Conservation (phyloP, 2,329 filamentous ascomycete species). For the Aspergillus floridensis region DNA sequence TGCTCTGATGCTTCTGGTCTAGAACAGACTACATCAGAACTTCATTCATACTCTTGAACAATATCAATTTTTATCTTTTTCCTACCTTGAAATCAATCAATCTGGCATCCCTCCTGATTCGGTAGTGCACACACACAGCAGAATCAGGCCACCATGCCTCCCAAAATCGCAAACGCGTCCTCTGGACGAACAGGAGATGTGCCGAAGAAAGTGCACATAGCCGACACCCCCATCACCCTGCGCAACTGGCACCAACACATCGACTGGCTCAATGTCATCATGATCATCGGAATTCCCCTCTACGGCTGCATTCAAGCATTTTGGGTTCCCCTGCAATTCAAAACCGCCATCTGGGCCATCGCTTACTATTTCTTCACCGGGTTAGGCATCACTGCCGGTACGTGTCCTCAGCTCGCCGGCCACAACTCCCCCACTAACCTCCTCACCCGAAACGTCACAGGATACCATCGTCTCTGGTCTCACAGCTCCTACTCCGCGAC, state of each 20-base stretch:
- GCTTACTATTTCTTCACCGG: conserved; percentile 10
- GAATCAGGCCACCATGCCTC: neutral
- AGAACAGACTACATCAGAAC: too few relatives aligned
- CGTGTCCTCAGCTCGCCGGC: neutral
- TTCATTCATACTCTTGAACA: too few relatives aligned
- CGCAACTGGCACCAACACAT: conserved; percentile 11
- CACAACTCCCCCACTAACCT: neutral
- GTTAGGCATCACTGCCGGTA: conserved; percentile 13
- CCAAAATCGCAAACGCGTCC: neutral
- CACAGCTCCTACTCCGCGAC: conserved; percentile 15
- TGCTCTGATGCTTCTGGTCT: too few relatives aligned
- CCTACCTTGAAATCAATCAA: neutral
- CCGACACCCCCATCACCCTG: conserved; percentile 5
- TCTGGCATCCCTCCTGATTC: neutral
- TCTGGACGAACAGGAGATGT: neutral
- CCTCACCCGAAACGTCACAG: conserved; percentile 48
- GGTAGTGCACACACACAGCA: neutral
- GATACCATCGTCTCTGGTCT: conserved; percentile 53
- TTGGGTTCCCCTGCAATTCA: conserved; percentile 5
- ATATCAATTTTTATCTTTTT: too few relatives aligned
- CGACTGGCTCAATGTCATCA: conserved; percentile 9
- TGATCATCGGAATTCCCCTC: conserved; percentile 5
- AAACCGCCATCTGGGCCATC: conserved; percentile 6
- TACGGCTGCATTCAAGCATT: conserved; percentile 4
- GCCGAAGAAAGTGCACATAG: conserved; percentile 4